Base-by-base conservation (phyloP, 2,329 filamentous ascomycete genomes). In the Penicillium sp. region DNA sequence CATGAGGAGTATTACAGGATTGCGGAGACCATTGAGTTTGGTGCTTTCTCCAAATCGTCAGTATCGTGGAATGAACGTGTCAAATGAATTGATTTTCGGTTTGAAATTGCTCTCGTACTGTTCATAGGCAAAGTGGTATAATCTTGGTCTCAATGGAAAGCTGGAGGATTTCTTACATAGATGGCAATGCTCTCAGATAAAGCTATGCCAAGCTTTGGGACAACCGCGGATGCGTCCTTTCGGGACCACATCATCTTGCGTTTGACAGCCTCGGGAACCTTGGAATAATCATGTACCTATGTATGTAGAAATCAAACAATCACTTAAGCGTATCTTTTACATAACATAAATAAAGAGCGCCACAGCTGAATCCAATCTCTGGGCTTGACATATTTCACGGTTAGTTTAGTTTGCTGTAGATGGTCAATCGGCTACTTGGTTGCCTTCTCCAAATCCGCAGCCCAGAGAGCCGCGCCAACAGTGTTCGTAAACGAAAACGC, bases 391-490 rank as follows among this genome's bases (percentile, higher is more conserved):
- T 35, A 5, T 31, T 31, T 43, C 31, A 50, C 5, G 10, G 7
- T 36, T 12, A 27, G 23, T 29, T 38, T 31, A 6, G 44, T 13
- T 21, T 47, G 35, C 25, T 33, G 17, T 17, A 42, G 7, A 33
- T 43, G 1, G 15, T 27, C 25, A 49, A 35, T 23, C 10, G 6
- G 47, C 39, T 67, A 72, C 55, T 67, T 51, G 4, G 53, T 77
- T 73, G 8, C 71, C 74, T 74, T 77, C 73, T 96, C 91, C 58
- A 96, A 84, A 73, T 96, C 92, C 19, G 91, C 90, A 41, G 93
- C 93, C 92, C 92, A 97, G n/a, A 97, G 78, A 8, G 93, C 93
- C 53, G 93, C 93, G 8, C 92, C 93, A 58, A 96, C 91, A 1
- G 90, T 89, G 73, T 96, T 97, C 17, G 92, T 96, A 73, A 96